These are phyloP conservation scores for Lasiosphaeriaceae sp. DNA, from an alignment of 495 filamentous ascomycete species.

Conservation along the genomic window DNA sequence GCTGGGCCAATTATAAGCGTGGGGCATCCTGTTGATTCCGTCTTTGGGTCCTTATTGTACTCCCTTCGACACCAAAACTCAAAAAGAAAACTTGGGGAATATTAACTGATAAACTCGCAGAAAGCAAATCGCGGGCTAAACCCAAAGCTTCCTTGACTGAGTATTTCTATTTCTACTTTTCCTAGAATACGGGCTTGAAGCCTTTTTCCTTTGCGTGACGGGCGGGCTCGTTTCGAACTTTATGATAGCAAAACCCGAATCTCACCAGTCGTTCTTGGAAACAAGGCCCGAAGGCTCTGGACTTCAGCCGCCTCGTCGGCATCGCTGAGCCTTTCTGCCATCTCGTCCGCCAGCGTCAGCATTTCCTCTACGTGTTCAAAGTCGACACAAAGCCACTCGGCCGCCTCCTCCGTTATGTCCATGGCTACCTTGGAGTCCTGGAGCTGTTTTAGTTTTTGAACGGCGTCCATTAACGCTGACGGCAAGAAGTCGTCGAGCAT, in stretches of 20 bases:
- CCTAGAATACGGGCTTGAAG: too few relatives aligned
- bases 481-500: slow-evolving; percentile 87
- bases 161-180: too few relatives aligned
- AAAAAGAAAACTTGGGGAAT: too few relatives aligned
- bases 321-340: slow-evolving; percentile 35
- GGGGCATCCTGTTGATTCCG: too few relatives aligned
- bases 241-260: slow-evolving; percentile 72
- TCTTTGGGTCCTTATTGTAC: too few relatives aligned
- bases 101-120: too few relatives aligned
- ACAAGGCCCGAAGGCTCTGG: slow-evolving; percentile 59
- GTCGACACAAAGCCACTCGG: slow-evolving; percentile 80
- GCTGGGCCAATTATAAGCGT: not conserved
- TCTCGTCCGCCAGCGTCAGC: slow-evolving; percentile 43
- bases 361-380: slow-evolving; percentile 83
- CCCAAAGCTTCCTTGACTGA: too few relatives aligned
- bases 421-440: slow-evolving; percentile 65
- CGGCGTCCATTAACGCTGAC: slow-evolving; percentile 86
- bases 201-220: too few relatives aligned
- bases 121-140: too few relatives aligned
- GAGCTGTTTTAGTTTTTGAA: slow-evolving; percentile 70
- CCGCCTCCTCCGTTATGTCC: slow-evolving; percentile 76
- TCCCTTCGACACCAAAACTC: too few relatives aligned
- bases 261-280: slow-evolving; percentile 81
- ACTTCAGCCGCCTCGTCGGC: slow-evolving; percentile 33
- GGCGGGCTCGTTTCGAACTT: not conserved